Conservation (phyloP, 2,329 filamentous ascomycete species). For the Beauveria sp. region DNA sequence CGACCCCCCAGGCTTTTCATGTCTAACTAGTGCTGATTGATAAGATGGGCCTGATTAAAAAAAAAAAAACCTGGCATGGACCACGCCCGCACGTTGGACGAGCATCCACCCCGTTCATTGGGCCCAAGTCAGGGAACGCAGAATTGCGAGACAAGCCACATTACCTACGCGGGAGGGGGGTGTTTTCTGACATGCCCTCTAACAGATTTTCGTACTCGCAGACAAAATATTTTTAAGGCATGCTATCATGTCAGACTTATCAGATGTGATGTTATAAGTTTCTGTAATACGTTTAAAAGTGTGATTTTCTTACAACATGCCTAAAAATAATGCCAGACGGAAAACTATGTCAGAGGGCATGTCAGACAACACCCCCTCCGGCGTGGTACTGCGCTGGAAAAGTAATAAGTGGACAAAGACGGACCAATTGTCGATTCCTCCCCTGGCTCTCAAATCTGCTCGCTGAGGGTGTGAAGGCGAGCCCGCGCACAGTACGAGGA, state of each 20-base stretch:
- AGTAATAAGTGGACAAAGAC: background rate
- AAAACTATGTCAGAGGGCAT: too few relatives aligned
- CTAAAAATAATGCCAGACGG: too few relatives aligned
- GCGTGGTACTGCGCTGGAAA: background rate
- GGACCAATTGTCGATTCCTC: background rate
- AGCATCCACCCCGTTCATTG: background rate
- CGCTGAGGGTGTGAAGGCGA: too few relatives aligned
- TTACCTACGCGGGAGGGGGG: background rate
- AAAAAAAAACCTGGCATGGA: background rate
- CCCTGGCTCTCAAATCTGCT: too few relatives aligned
- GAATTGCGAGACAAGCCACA: slow-evolving; percentile 8
- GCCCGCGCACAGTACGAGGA: background rate
- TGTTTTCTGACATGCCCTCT: too few relatives aligned
- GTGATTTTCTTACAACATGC: too few relatives aligned
- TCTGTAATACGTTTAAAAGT: too few relatives aligned
- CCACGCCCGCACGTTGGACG: background rate
- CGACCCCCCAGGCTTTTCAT: background rate
- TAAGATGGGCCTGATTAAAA: slow-evolving; percentile 9
- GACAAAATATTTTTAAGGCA: too few relatives aligned
- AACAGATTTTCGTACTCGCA: too few relatives aligned
- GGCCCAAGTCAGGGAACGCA: background rate
- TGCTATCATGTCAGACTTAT: too few relatives aligned
- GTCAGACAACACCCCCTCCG: too few relatives aligned
- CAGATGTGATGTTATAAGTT: too few relatives aligned
- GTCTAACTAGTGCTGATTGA: slow-evolving; percentile 1